These are phyloP conservation scores for Lentinula sp. DNA, from an alignment of 768 basidiomycete species.

Conservation along the genomic window DNA sequence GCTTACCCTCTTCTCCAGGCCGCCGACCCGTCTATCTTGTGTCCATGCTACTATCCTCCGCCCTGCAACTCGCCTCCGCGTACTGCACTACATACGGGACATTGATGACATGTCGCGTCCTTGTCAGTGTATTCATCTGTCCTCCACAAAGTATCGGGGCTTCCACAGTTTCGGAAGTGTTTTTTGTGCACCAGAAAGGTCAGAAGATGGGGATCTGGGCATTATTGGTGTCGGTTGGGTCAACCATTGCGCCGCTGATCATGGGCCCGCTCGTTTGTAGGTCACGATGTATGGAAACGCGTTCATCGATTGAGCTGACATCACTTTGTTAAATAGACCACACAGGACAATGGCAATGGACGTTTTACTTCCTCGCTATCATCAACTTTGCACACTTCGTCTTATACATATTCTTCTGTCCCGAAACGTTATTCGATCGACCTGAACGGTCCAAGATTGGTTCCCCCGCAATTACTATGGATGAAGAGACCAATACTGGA, in stretches of 20 bases:
- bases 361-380: slow-evolving; percentile 1
- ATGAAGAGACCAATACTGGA: neutral
- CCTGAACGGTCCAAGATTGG: neutral
- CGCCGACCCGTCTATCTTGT: slow-evolving; percentile 1
- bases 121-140: neutral
- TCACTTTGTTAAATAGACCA: neutral
- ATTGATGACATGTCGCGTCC: neutral
- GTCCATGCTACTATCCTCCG: slow-evolving; percentile 1
- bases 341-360: slow-evolving; percentile 2
- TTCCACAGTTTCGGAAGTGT: slow-evolving; percentile 1
- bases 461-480: neutral
- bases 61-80: slow-evolving; percentile 1
- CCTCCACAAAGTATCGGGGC: slow-evolving; percentile 1
- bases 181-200: slow-evolving; percentile 1
- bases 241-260: neutral
- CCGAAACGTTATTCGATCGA: slow-evolving; percentile 1
- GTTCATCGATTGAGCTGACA: neutral
- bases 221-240: neutral
- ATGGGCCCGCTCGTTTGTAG: slow-evolving; percentile 3
- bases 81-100: neutral
- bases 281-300: neutral
- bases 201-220: slow-evolving; percentile 2
- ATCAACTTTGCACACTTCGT: slow-evolving; percentile 1
- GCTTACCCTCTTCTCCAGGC: neutral
- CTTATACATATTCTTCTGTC: neutral